phyloP scores from a whole-genome alignment of 2,329 filamentous ascomycete species.

The Fusarium hainanense region DNA sequence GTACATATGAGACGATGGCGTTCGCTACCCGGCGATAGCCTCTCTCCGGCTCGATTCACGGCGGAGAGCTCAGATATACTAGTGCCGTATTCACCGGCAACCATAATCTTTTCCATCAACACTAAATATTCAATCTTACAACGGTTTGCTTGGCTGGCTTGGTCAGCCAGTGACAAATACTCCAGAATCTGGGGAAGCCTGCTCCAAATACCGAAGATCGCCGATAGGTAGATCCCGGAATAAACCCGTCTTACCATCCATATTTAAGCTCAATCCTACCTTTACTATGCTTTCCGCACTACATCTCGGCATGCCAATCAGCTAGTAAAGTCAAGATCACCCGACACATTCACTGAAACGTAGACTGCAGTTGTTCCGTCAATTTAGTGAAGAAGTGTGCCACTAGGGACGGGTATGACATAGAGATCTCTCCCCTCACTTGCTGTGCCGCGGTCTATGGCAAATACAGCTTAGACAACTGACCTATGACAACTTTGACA shows the following conservation, averaged over 20 bases:
- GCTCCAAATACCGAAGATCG: background rate
- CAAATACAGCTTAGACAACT: no score
- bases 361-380: background rate
- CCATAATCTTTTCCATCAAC: background rate
- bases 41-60: conserved; percentile 23
- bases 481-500: no score
- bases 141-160: background rate
- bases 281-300: background rate
- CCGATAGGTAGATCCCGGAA: conserved; percentile 2
- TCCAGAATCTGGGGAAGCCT: background rate
- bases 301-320: accelerated
- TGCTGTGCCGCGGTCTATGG: no score
- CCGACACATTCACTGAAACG: background rate
- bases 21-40: conserved; percentile 33
- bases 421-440: no score
- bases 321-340: accelerated
- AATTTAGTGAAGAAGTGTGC: background rate
- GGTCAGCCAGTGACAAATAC: background rate
- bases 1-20: conserved; percentile 27
- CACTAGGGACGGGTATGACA: no score
- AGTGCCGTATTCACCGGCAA: background rate
- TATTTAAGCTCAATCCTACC: background rate
- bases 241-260: conserved; percentile 2
- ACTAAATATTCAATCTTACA: background rate
- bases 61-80: background rate